Percentiles rank a stretch among this genome's conserved stretches.
Evolutionary conservation across 2,329 filamentous ascomycete genomes (phyloP).

Genomic region (Fusarium sp.): DNA sequence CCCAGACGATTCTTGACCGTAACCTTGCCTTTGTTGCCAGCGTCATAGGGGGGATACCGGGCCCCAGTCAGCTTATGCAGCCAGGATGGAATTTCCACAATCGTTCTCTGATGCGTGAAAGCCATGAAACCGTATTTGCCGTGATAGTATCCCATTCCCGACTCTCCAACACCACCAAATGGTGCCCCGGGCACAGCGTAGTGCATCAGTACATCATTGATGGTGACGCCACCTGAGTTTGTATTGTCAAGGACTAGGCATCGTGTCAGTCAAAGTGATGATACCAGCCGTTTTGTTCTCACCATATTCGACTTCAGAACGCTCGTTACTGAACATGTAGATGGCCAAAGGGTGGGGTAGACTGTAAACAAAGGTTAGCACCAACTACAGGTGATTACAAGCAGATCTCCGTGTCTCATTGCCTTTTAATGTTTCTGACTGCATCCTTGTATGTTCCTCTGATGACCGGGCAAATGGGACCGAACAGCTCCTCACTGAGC

Average conservation of each 20-base stretch:
- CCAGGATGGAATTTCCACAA: constrained; percentile 45
- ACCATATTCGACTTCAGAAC: not conserved
- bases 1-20: not conserved
- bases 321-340: not conserved
- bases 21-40: not conserved
- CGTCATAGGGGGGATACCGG: not conserved
- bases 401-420: not conserved
- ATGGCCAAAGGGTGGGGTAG: not conserved
- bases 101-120: constrained; percentile 47
- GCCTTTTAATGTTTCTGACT: not conserved
- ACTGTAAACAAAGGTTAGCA: not conserved
- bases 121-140: constrained; percentile 55
- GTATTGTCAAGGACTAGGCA: not conserved
- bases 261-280: not conserved
- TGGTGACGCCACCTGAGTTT: constrained; percentile 55
- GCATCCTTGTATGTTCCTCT: constrained; percentile 7
- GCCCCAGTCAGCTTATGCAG: constrained; percentile 20
- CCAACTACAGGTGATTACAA: not conserved
- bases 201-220: constrained; percentile 58
- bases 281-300: not conserved
- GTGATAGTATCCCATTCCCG: constrained; percentile 58
- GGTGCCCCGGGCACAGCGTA: constrained; percentile 52
- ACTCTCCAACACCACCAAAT: constrained; percentile 60
- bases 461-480: constrained; percentile 23
- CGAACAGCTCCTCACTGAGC: constrained; percentile 55